Evolutionary conservation across 306 rosid genomes (phyloP), one percentile per base, ranked within the genome.

Genomic region (Dryas drummondii): DNA sequence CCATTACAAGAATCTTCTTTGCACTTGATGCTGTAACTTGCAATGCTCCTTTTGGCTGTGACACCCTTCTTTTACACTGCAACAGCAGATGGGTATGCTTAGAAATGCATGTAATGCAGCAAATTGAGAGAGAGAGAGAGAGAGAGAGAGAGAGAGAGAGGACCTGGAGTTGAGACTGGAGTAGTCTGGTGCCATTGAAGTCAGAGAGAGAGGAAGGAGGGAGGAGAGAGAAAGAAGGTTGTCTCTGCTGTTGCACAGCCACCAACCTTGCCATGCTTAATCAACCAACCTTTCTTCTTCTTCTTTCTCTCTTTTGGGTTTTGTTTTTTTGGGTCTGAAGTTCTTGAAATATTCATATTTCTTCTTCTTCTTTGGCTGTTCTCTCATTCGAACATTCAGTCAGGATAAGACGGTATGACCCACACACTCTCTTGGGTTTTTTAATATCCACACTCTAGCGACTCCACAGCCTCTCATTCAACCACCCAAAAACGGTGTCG

Each of bases 1-100:
- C 99, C 97, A 94, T 94, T 66, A 94, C 81, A 40, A 94, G 97
- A 70, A 94, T 87, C 86, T 94, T 94, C 87, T 92, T 94, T 76
- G 84, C 50, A 82, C 86, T 86, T 70, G 93, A 86, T 56, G 97
- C 99, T 58, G 91, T 78, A 68, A 94, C 91, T 48, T 59, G 76
- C 42, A 88, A 79, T 4, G 89, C 90, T 62, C 86, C 91, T 76
- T 86, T 88, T 59, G 94, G 86, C 72, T 84, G 86, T 76, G 85
- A 80, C 65, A 42, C 56, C 87, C 80, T 90, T 80, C 86, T 91
- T 80, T 87, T 91, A 17, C 79, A 85, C 96, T 94, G 86, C 77
- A 79, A 73, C 45, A 19, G 26, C n/a, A 80, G 3, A 51, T 42
- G 66, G 37, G 49, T 1, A 32, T 32, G 45, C 53, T 16, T 32